phyloP scores from a whole-genome alignment of 2,329 filamentous ascomycete genomes.

The Penicillium sumatraense region DNA sequence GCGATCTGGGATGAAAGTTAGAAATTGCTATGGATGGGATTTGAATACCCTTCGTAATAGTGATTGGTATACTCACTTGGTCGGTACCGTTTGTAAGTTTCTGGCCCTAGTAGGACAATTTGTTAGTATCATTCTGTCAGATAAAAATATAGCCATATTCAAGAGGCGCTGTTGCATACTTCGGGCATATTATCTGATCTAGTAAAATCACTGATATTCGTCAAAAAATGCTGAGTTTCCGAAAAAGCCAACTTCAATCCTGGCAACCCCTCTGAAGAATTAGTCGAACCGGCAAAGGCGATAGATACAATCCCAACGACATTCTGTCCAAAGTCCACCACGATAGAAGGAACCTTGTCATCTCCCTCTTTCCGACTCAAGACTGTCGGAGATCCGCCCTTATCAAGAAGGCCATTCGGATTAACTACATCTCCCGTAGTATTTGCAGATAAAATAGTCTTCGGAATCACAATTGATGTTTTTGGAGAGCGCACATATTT shows the following conservation, averaged over 20 bases:
- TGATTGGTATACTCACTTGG: constrained; percentile 32
- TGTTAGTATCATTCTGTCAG: no score
- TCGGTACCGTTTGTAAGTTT: constrained; percentile 54
- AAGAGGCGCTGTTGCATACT: neutral
- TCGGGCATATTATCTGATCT: constrained; percentile 16
- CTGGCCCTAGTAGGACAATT: constrained; percentile 25
- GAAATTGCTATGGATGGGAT: neutral
- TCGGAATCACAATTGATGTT: constrained; percentile 3
- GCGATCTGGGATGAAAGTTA: constrained; percentile 40
- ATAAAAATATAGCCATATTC: no score
- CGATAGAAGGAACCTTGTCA: constrained; percentile 8
- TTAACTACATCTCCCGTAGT: constrained; percentile 7
- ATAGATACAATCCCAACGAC: constrained; percentile 19
- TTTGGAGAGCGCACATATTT: constrained; percentile 12
- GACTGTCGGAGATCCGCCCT: constrained; percentile 1
- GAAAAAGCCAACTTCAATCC: constrained; percentile 19
- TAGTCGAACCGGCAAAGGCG: constrained; percentile 12
- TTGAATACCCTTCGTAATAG: neutral
- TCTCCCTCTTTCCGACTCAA: constrained; percentile 5
- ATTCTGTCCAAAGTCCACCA: constrained; percentile 22
- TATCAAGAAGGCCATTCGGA: constrained; percentile 3
- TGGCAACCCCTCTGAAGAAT: constrained; percentile 12
- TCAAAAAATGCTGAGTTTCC: constrained; percentile 16
- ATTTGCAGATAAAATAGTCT: constrained; percentile 1
- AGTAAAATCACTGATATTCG: constrained; percentile 20